Conservation (phyloP, 2,329 filamentous ascomycete species). For the Geoglossum cookeanum region DNA sequence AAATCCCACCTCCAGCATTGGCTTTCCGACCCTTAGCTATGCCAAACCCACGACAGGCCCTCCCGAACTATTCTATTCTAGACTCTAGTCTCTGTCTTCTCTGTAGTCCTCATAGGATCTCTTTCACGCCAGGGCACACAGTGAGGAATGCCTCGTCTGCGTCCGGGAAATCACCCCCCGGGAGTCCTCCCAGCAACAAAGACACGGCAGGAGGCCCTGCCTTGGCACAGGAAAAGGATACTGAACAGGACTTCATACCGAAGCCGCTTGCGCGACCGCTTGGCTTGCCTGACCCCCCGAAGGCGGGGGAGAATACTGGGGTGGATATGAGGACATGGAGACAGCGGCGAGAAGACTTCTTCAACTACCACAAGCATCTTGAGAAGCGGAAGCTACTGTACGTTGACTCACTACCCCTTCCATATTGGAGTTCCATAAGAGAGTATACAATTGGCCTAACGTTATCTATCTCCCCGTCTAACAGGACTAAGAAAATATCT, state of each 20-base stretch:
- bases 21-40: background rate
- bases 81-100: background rate
- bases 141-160: background rate
- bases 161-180: background rate
- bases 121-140: background rate
- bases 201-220: background rate
- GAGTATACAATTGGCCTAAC: conserved; percentile 2
- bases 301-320: conserved; percentile 64
- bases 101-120: background rate
- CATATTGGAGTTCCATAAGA: background rate
- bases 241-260: conserved; percentile 15
- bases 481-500: conserved; percentile 54
- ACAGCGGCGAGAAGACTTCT: conserved; percentile 60
- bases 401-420: conserved; percentile 10
- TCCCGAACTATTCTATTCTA: background rate
- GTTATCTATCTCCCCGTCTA: background rate
- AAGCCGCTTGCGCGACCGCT: conserved; percentile 51
- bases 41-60: background rate
- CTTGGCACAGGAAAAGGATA: background rate
- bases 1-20: background rate
- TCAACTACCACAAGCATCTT: conserved; percentile 71
- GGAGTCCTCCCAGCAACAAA: background rate
- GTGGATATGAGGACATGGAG: conserved; percentile 45
- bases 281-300: conserved; percentile 56
- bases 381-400: conserved; percentile 58